Conservation (phyloP, 139 green algal species). For the Chlamydomonas eustigma region DNA sequence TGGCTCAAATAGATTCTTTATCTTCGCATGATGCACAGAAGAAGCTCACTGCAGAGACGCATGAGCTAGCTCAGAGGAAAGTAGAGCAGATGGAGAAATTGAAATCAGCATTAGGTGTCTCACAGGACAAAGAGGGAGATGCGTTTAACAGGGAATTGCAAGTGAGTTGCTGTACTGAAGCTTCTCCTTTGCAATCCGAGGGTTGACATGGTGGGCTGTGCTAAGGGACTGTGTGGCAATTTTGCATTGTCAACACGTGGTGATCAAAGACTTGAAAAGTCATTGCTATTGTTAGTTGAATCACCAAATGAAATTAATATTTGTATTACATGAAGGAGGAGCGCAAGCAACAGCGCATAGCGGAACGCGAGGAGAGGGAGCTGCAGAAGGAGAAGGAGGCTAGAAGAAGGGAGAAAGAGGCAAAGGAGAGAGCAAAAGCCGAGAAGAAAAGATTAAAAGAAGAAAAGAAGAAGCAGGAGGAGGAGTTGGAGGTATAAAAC, state of each 20-base stretch:
- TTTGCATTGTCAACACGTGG: not conserved
- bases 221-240: not conserved
- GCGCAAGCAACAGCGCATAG: constrained; percentile 6
- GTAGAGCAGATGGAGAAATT: constrained; percentile 79
- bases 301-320: not conserved
- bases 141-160: constrained; percentile 88
- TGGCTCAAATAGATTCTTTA: not conserved
- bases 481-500: not conserved
- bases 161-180: constrained; percentile 21
- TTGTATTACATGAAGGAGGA: not conserved
- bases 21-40: not conserved
- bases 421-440: not conserved
- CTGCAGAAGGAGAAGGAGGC: not conserved
- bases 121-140: constrained; percentile 76
- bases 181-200: not conserved
- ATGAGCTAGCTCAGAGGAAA: constrained; percentile 69
- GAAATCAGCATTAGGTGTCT: constrained; percentile 56
- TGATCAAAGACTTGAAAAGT: not conserved
- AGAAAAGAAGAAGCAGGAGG: not conserved
- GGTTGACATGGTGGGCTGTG: not conserved
- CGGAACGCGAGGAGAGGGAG: not conserved
- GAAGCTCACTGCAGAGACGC: constrained; percentile 47
- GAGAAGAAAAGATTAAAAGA: not conserved
- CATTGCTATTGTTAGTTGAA: not conserved
- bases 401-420: constrained; percentile 3